Evolutionary conservation across 768 basidiomycete species (phyloP), one percentile per base, ranked within the genome.

Genomic region (Porpolomopsis calyptriformis): DNA sequence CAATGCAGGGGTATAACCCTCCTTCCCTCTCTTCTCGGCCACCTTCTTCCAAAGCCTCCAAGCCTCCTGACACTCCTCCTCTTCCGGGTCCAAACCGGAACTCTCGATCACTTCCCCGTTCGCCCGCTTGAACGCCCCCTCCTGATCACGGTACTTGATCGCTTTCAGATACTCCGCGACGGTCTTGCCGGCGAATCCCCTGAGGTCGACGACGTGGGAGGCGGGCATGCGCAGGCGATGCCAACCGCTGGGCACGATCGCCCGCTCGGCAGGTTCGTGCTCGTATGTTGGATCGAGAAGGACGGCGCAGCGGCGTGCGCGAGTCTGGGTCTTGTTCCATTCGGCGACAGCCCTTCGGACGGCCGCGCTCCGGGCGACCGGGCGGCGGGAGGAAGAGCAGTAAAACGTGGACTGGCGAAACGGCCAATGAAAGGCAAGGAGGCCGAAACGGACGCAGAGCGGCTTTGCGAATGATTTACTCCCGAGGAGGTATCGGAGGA

Each of bases 201-300:
- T n/a, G 37, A 39, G 37, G 20, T 39, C 37, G 37, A 39, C 20
- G 20, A 39, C 20, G 37, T 39, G 37, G 37, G 37, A 39, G 4
- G 37, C 16, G 20, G 20, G 20, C 16, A 39, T n/a, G 37, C n/a
- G 37, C n/a, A 22, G n/a, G 37, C 16, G 37, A 16, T 16, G 20
- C 37, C 37, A 39, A 4, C 37, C 37, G 37, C 5, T 6, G 4
- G 37, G 37, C 2, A 20, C 37, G 37, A 39, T 39, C 2, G 37
- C n/a, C 10, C 37, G 37, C 11, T 39, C 37, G 4, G 37, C 37
- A 3, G 37, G 16, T 4, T 22, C 37, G 37, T 39, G n/a, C 16
- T 22, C 10, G 20, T 39, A 39, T 2, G 37, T 39, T 2, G 37
- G 37, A 20, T 39, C 37, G 16, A 39, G 20, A 19, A 39, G 37